These are phyloP conservation scores for Microsporum audouinii DNA, from an alignment of 2,329 filamentous ascomycete genomes.

Conservation along the genomic window DNA sequence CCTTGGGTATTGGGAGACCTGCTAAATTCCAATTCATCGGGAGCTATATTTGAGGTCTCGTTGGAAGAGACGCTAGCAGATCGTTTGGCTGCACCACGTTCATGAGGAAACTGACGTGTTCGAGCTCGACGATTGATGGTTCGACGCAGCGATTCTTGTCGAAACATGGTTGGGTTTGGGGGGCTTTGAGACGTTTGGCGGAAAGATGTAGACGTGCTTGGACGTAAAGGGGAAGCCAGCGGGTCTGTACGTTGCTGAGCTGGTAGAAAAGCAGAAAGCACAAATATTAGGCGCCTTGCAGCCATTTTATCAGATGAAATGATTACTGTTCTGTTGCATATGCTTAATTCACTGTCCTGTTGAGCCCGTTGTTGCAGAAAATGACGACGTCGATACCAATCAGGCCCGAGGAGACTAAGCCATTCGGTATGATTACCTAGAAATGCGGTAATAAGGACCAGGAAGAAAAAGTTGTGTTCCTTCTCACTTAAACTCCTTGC, in stretches of 20 bases:
- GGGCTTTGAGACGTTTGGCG: constrained; percentile 44
- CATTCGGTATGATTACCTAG: constrained; percentile 50
- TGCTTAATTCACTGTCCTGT: constrained; percentile 36
- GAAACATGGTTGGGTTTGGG: constrained; percentile 38
- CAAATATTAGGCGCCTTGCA: constrained; percentile 46
- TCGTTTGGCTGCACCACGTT: constrained; percentile 24
- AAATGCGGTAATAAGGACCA: constrained; percentile 48
- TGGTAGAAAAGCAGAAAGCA: constrained; percentile 48
- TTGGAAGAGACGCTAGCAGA: constrained; percentile 37
- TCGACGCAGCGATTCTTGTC: constrained; percentile 43
- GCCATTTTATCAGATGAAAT: constrained; percentile 49
- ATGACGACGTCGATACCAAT: constrained; percentile 43
- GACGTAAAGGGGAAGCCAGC: constrained; percentile 29
- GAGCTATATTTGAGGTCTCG: constrained; percentile 28
- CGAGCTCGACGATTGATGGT: constrained; percentile 43
- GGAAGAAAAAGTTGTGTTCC: constrained; percentile 50
- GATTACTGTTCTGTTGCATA: constrained; percentile 45
- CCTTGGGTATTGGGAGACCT: constrained; percentile 17
- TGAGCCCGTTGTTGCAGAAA: constrained; percentile 41
- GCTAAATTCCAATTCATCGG: constrained; percentile 25
- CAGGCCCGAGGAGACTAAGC: constrained; percentile 45
- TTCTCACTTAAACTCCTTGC: constrained; percentile 44
- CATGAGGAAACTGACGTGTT: constrained; percentile 34
- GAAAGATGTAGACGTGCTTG: constrained; percentile 35
- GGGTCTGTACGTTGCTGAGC: constrained; percentile 33